Percentiles rank a stretch among this genome's conserved stretches.
These are phyloP conservation scores for Suillus spraguei DNA, from an alignment of 768 basidiomycete species.

Conservation along the genomic window DNA sequence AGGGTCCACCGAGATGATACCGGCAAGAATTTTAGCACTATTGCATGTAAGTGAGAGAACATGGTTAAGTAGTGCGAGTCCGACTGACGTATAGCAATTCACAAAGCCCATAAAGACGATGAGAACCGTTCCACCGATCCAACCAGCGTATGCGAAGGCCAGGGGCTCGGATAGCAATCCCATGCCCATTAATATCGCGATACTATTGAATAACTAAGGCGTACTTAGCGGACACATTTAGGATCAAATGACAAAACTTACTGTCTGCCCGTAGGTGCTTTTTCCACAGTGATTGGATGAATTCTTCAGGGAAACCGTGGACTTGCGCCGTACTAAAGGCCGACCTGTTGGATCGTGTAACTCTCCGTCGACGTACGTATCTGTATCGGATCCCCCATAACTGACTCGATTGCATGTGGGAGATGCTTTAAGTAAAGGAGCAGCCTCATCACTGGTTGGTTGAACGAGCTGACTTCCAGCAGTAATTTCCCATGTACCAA, in stretches of 20 bases:
- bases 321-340: constrained; percentile 9
- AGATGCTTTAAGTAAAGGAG: constrained; percentile 44
- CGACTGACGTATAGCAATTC: constrained; percentile 86
- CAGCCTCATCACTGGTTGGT: constrained; percentile 23
- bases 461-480: not conserved
- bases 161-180: constrained; percentile 90
- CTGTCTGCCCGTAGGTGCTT: constrained; percentile 77
- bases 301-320: constrained; percentile 6
- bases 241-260: constrained; percentile 32
- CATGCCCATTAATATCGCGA: constrained; percentile 83
- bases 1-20: constrained; percentile 69
- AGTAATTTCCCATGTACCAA: not conserved
- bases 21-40: constrained; percentile 87
- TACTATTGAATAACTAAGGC: constrained; percentile 81
- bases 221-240: not conserved
- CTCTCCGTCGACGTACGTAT: not conserved
- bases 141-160: constrained; percentile 91
- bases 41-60: constrained; percentile 13
- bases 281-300: constrained; percentile 48
- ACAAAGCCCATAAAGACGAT: constrained; percentile 77
- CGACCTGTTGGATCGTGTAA: not conserved
- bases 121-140: constrained; percentile 75
- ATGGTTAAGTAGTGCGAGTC: not conserved
- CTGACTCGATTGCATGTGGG: not conserved
- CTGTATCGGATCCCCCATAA: not conserved